A percentile compares a stretch with the other conserved stretches of the same genome.
Conservation (phyloP, 495 filamentous ascomycete genomes). For the Mytilinidion resinicola region DNA sequence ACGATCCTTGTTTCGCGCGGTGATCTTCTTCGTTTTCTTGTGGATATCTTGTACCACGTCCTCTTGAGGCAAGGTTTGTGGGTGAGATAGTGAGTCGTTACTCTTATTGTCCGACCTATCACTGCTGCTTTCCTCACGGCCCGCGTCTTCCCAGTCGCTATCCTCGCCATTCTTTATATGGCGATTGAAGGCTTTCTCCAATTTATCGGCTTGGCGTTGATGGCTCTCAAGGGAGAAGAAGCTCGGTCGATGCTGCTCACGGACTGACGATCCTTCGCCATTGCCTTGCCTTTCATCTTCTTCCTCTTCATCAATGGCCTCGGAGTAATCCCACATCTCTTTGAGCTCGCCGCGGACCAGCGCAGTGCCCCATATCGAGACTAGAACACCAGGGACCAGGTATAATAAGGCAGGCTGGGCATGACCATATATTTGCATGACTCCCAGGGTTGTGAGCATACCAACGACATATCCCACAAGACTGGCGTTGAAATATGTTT, state of each 20-base stretch:
- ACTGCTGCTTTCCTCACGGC: not conserved
- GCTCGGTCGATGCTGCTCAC: constrained; percentile 10
- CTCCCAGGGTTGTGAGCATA: constrained; percentile 68
- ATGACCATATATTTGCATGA: constrained; percentile 71
- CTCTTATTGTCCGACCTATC: not conserved
- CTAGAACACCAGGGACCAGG: constrained; percentile 79
- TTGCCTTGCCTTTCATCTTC: constrained; percentile 27
- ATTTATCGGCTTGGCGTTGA: constrained; percentile 17
- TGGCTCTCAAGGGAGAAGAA: constrained; percentile 26
- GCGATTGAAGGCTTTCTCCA: constrained; percentile 13
- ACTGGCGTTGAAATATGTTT: constrained; percentile 79
- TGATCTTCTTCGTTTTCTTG: constrained; percentile 13
- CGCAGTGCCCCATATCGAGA: constrained; percentile 74
- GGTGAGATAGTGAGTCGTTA: too few relatives aligned
- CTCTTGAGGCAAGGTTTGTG: not conserved
- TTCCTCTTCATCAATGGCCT: constrained; percentile 46
- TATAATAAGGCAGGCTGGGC: constrained; percentile 91
- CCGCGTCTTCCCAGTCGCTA: constrained; percentile 1
- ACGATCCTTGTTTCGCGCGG: constrained; percentile 7
- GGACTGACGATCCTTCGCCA: constrained; percentile 11
- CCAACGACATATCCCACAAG: constrained; percentile 72
- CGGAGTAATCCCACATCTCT: constrained; percentile 76
- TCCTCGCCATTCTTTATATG: constrained; percentile 15
- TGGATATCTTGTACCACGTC: not conserved
- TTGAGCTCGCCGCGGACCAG: constrained; percentile 59